Evolutionary conservation across 2,329 filamentous ascomycete species (phyloP).

Genomic region (Leptographium flavum): DNA sequence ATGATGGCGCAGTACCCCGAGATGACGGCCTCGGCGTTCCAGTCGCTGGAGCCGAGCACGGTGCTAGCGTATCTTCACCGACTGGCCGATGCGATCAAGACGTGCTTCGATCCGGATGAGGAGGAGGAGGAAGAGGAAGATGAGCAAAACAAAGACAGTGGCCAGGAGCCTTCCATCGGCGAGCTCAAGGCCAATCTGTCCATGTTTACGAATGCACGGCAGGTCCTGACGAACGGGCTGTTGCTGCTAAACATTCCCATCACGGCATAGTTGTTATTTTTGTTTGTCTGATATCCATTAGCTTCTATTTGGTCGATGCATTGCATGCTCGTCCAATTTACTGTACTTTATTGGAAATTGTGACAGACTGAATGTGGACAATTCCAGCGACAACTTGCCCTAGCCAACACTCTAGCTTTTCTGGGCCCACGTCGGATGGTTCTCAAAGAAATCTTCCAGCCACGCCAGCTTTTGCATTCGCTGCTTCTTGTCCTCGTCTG

Average conservation of each 20-base stretch:
- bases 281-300: too few species aligned
- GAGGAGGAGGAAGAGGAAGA: constrained; percentile 21
- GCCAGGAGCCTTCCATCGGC: background rate
- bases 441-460: background rate
- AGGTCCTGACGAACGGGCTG: constrained; percentile 52
- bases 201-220: constrained; percentile 43
- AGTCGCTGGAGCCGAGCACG: constrained; percentile 55
- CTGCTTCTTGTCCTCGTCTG: background rate
- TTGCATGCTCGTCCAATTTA: too few species aligned
- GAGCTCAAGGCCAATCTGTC: constrained; percentile 30
- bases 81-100: constrained; percentile 3
- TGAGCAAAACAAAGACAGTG: constrained; percentile 16
- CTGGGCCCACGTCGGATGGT: background rate
- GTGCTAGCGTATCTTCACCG: constrained; percentile 34
- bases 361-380: too few species aligned
- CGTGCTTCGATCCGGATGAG: constrained; percentile 19
- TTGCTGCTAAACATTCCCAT: constrained; percentile 36
- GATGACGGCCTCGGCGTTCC: constrained; percentile 45
- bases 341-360: too few species aligned
- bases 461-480: background rate
- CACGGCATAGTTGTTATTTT: background rate
- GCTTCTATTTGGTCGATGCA: too few species aligned
- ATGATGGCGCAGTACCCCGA: constrained; percentile 51
- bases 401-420: too few species aligned
- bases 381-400: too few species aligned